phyloP scores from a whole-genome alignment of 305 asterid genomes.

The Solanum hybrid region DNA sequence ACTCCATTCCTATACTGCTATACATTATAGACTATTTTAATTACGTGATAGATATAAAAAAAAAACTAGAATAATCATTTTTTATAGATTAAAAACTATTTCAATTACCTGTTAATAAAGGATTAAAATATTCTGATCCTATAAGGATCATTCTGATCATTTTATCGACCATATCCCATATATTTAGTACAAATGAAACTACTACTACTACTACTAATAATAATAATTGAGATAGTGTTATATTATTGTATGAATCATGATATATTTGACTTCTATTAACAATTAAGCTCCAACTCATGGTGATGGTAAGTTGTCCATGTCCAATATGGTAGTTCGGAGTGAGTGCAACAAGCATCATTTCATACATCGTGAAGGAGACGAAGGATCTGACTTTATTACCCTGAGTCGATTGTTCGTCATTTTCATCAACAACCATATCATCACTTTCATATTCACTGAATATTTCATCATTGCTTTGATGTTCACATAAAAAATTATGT shows the following conservation, averaged over 20 bases:
- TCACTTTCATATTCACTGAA: no score
- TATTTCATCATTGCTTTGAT: no score
- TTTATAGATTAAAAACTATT: neutral
- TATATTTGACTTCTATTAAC: neutral
- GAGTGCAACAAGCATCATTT: no score
- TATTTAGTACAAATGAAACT: neutral
- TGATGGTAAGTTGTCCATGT: neutral
- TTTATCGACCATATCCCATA: neutral
- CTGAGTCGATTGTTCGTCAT: no score
- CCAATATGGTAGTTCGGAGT: neutral
- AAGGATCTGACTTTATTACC: no score
- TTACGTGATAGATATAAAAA: neutral
- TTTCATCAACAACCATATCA: no score
- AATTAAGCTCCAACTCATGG: neutral
- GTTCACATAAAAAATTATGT: no score
- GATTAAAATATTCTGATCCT: neutral
- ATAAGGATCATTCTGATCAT: neutral
- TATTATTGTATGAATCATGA: neutral
- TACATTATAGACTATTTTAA: neutral
- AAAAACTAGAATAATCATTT: neutral
- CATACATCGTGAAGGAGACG: no score
- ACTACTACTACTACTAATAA: neutral
- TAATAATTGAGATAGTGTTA: neutral
- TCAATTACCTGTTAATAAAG: neutral
- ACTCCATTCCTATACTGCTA: no score